Evolutionary conservation across 225 moss, liverwort and hornwort species (phyloP).

Genomic region (Takakia lepidozioides): DNA sequence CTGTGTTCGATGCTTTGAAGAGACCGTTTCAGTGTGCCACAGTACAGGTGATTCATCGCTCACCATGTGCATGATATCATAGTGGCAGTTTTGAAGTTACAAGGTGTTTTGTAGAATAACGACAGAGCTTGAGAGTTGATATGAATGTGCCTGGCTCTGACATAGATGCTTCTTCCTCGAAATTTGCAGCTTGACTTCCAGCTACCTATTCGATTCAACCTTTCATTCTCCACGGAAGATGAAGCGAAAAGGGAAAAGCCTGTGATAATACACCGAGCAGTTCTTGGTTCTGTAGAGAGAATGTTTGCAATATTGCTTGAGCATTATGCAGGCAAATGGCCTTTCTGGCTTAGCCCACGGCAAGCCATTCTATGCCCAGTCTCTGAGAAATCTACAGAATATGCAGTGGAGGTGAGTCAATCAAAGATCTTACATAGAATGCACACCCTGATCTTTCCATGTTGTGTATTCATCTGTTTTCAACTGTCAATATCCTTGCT

Average conservation of each 20-base stretch:
- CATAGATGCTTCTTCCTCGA: background rate
- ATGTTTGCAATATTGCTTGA: constrained; percentile 96
- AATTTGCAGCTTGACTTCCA: constrained; percentile 83
- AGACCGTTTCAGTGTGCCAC: constrained; percentile 95
- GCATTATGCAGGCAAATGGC: constrained; percentile 97
- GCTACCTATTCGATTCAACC: constrained; percentile 80
- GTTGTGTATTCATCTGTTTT: no score
- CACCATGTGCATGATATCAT: background rate
- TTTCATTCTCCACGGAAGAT: constrained; percentile 65
- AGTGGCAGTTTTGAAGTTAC: background rate
- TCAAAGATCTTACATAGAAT: no score
- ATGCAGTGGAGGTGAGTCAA: constrained; percentile 58
- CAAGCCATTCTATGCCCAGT: constrained; percentile 91
- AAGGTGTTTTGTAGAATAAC: background rate
- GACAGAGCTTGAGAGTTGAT: background rate
- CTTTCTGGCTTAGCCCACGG: constrained; percentile 96
- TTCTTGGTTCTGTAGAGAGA: constrained; percentile 93
- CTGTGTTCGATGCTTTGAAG: constrained; percentile 87
- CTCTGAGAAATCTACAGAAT: constrained; percentile 71
- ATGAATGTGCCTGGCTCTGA: no score
- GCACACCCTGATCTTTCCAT: no score
- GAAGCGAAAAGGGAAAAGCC: constrained; percentile 74
- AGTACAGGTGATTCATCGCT: constrained; percentile 50
- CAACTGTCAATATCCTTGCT: no score
- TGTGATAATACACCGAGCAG: constrained; percentile 84